Base-by-base conservation (phyloP, 768 basidiomycete genomes). In the Suillus clintonianus region DNA sequence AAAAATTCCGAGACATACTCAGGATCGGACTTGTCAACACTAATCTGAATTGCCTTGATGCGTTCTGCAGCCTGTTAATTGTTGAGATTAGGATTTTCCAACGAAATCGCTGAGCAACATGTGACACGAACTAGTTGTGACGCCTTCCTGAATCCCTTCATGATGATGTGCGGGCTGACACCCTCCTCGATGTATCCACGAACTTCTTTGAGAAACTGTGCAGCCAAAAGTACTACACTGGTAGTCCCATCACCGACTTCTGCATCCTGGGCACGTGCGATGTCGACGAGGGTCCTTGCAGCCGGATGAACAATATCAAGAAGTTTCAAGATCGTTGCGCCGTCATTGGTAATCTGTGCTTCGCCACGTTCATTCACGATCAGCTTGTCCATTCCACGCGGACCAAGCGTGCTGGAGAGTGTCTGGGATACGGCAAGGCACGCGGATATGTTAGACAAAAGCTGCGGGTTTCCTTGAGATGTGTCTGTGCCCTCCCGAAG, bases 201-300 rank as follows among this genome's bases (percentile, higher is more conserved):
- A 47, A 97, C 85, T 78, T 99, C 96, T 78, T 98, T 97, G 69
- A 99, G 78, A 36, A 99, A 80, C 74, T 99, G 97, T 0, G 95
- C 93, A 5, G 97, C 97, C 27, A 99, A 82, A 11, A 99, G 84
- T 2, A 98, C 95, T 4, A 99, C 97, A 68, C 89, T 95, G 3
- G 97, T 99, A 1, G 97, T 99, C 42, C 97, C 97, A 78, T 99
- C 97, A 60, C 97, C 97, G 53, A 98, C 94, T 76, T 99, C 96
- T 22, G 96, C 96, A 75, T 99, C 97, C 78, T 99, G 97, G 15
- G 97, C 96, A 37, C 97, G 88, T 48, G 95, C 97, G 73, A 99
- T 98, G 72, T 99, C 97, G 54, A 99, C 97, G 63, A 99, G 82
- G n/a, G 95, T 97, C 72, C 94, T 87, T 24, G 97, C 97, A 62